Conservation (phyloP, 2,329 filamentous ascomycete species). For the Neobulgaria alba region DNA sequence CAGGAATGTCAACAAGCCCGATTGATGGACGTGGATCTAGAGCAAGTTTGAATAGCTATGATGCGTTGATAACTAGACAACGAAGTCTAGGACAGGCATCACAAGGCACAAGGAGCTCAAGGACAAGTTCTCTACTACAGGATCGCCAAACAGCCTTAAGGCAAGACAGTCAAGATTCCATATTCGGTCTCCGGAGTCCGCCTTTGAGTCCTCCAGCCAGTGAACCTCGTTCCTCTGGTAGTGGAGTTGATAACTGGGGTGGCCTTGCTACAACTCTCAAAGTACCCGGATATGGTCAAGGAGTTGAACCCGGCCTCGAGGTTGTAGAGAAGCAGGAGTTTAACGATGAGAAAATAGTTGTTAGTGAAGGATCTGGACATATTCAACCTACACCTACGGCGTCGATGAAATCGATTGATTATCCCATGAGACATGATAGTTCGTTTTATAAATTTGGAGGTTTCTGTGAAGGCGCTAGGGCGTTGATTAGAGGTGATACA, state of each 20-base stretch:
- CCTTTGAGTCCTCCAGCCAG: slow-evolving; percentile 17
- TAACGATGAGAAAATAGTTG: slow-evolving; percentile 11
- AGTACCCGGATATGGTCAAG: slow-evolving; percentile 17
- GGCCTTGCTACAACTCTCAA: slow-evolving; percentile 16
- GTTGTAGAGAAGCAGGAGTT: slow-evolving; percentile 15
- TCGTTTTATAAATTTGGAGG: slow-evolving; percentile 27
- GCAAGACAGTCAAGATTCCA: slow-evolving; percentile 19
- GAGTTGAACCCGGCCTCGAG: slow-evolving; percentile 21
- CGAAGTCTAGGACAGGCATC: slow-evolving; percentile 21
- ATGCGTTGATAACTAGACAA: slow-evolving; percentile 19
- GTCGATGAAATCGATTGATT: slow-evolving; percentile 21
- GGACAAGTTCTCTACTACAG: slow-evolving; percentile 19
- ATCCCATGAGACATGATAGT: slow-evolving; percentile 23
- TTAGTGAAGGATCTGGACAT: background rate
- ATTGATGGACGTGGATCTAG: slow-evolving; percentile 16
- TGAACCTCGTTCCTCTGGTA: slow-evolving; percentile 11
- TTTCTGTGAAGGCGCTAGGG: slow-evolving; percentile 26
- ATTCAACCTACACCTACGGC: slow-evolving; percentile 13
- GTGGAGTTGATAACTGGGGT: slow-evolving; percentile 9
- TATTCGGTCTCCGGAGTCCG: slow-evolving; percentile 16
- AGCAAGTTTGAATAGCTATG: slow-evolving; percentile 20
- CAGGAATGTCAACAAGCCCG: slow-evolving; percentile 13
- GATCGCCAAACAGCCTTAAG: slow-evolving; percentile 11
- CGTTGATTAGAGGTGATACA: slow-evolving; percentile 21
- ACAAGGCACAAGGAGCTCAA: slow-evolving; percentile 17